Base-by-base conservation (phyloP, 345 rosid species). In the Boechera divaricarpa region DNA sequence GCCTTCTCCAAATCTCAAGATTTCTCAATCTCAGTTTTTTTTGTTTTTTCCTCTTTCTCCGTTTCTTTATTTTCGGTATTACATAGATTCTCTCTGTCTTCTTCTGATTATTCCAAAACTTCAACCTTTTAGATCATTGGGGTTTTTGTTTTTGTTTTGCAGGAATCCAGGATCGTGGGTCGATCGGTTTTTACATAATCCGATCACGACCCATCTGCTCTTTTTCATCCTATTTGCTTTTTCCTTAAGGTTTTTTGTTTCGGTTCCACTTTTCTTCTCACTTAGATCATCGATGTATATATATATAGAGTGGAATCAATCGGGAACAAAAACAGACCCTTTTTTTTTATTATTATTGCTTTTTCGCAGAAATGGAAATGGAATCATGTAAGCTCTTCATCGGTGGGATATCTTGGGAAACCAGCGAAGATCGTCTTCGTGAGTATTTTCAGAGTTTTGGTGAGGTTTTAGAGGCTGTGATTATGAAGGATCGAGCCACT, bases 351-450 rank as follows among this genome's bases (percentile, higher is more conserved):
- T 33, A 2, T 16, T 16, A 1, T 9, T 31, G 16, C 1, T 10
- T 39, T 3, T 39, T 39, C 4, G 63, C 72, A 88, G 91, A 81
- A 86, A 89, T 87, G 90, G 90, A 88, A 77, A 86, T 88, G 93
- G 98, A 94, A 80, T 87, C 83, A 51, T 92, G 94, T 70, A 91
- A 91, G 85, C 88, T 94, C 21, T 94, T 94, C 79, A 78, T 94
- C 38, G 98, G 98, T 78, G 98, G 98, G 78, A 89, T 94, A 73
- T 90, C 97, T 6, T 91, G 98, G 97, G 97, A 92, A 79, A 91
- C 97, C 4, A 90, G 85, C 69, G 98, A 94, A 85, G 93, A 90
- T 35, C 88, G 93, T 74, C 89, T 94, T 8, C 88, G 91, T 44
- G 89, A 90, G 61, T 94, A 94, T 84, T 94, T 94, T 69, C 89